Evolutionary conservation across 2,329 filamentous ascomycete genomes (phyloP), one percentile per base, ranked within the genome.

Genomic region (Paecilomyces formosus): DNA sequence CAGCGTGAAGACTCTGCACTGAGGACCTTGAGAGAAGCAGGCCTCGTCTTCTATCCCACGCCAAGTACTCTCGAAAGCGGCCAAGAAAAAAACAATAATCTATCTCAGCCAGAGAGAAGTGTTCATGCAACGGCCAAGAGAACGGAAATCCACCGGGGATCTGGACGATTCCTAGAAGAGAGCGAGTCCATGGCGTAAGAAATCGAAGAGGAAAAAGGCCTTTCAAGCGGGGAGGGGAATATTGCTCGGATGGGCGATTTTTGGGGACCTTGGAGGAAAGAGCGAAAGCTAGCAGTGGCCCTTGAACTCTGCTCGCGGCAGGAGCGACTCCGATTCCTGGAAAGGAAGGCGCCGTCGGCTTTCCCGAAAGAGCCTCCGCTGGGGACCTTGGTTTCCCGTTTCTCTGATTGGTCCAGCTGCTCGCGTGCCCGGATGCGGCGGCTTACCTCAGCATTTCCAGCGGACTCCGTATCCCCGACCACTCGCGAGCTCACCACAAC

Each of bases 251-350:
- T 54, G 50, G 51, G 51, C 59, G 51, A 61, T 58, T 60, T 59
- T 68, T 68, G 69, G 58, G 68, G 68, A 71, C 70, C 70, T 72
- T 72, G 70, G 65, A 64, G 62, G 64, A 61, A 58, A 61, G 54
- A 54, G 35, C n/a, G 35, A n/a, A 39, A n/a, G 12, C 12, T 39
- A n/a, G n/a, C n/a, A n/a, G n/a, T n/a, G n/a, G n/a, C n/a, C n/a
- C n/a, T n/a, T n/a, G n/a, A 35, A 35, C 31, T 39, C 2, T 15
- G 8, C 1, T 39, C 33, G 33, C n/a, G 35, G 35, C 13, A 39
- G 35, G 35, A 39, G 35, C 15, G 39, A 45, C 15, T 45, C 35
- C 15, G 35, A 45, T 7, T 26, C 15, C 15, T 8, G n/a, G 15
- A 18, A 45, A 18, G 35, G 35, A 45, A 45, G 35, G 35, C 35